Evolutionary conservation across 2,329 filamentous ascomycete species (phyloP).

Genomic region (Aspergillus sergii): DNA sequence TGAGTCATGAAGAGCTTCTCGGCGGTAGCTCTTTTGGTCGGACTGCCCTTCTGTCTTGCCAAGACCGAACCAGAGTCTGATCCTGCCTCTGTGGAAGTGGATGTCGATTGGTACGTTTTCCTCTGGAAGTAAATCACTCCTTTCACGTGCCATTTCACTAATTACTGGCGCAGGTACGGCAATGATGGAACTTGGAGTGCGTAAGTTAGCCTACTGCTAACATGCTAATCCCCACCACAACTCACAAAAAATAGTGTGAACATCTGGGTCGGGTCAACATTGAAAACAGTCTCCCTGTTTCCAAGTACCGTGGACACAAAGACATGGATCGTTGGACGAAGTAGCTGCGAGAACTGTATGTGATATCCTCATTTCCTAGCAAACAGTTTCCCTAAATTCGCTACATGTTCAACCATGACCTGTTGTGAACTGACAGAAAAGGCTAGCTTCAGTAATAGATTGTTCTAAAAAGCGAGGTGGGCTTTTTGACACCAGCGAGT

Average conservation of each 20-base stretch:
- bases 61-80: neutral
- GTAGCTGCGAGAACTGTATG: neutral
- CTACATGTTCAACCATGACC: too few relatives aligned
- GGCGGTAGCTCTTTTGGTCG: conserved; percentile 3
- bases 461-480: neutral
- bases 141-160: neutral
- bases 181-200: conserved; percentile 5
- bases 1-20: conserved; percentile 1
- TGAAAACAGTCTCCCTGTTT: neutral
- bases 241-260: neutral
- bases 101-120: neutral
- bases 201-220: neutral
- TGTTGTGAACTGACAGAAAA: neutral
- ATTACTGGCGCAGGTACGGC: neutral
- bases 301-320: neutral
- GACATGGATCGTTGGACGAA: neutral
- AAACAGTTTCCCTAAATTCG: too few relatives aligned
- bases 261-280: neutral
- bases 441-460: neutral
- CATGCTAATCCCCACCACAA: neutral
- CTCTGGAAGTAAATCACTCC: too few relatives aligned
- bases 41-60: neutral
- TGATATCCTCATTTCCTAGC: neutral
- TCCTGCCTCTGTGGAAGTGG: neutral
- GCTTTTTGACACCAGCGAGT: neutral